Evolutionary conservation across 176 grass and related monocot species (phyloP), one percentile per base, ranked within the genome.

Genomic region (Melocanna baccifera): DNA sequence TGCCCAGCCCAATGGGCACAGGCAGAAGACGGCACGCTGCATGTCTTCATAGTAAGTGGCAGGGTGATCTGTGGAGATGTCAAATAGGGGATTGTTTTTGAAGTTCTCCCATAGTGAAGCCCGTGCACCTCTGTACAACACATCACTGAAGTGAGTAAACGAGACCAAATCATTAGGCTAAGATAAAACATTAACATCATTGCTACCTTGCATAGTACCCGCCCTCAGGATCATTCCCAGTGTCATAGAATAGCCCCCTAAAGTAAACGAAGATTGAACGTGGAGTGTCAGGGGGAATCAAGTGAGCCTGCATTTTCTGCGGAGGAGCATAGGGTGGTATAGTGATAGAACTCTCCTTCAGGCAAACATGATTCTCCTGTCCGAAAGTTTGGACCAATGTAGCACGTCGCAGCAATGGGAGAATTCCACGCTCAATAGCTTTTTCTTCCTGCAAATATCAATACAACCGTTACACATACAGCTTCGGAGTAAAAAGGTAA

Each of bases 241-340:
- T 94, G 86, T 97, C 95, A 86, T 97, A 97, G 85, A 94, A 97
- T 81, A 97, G 77, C 26, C 95, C 95, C 25, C 95, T 82, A 19
- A 97, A 97, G 86, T 97, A 97, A 46, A 97, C 92, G 1, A 97
- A 97, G 79, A 97, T 97, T 39, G 95, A 97, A 28, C 95, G 92
- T 75, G 92, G 95, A 67, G 91, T 94, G 25, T 94, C 87, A 4
- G 92, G 92, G 46, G 95, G 86, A 61, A 97, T 94, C 62, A 97
- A 77, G 67, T 97, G 95, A 83, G 95, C 88, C 83, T 94, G 93
- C 95, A 97, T 97, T 86, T 97, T 97, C 86, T 97, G 95, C 0
- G 95, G 95, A 59, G 95, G 95, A 30, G 95, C 95, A 84, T 79
- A 97, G 61, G 95, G 95, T 47, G 95, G 95, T 57, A 97, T 94